Percentiles rank a stretch among this genome's conserved stretches.
These are phyloP conservation scores for Tetrapyrgos nigripes DNA, from an alignment of 1,284 basidiomycete genomes.

Conservation along the genomic window DNA sequence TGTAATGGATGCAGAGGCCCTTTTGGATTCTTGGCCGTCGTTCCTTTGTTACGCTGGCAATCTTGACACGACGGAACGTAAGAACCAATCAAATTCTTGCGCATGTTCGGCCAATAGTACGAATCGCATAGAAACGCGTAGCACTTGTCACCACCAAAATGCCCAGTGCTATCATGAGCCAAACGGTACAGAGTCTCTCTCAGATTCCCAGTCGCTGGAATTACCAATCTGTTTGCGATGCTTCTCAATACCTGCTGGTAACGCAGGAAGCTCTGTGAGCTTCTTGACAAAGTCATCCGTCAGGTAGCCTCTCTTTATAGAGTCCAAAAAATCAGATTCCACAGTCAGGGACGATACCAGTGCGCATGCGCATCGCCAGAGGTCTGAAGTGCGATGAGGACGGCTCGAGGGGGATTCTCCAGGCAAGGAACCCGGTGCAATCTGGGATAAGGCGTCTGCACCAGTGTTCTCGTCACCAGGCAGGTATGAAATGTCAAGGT, in stretches of 20 bases:
- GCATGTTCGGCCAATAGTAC: conserved; percentile 47
- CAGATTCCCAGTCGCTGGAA: too few species aligned
- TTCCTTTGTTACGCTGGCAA: conserved; percentile 40
- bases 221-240: too few species aligned
- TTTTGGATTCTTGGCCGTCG: background rate
- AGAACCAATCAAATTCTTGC: too few species aligned
- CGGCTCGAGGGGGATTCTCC: background rate
- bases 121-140: conserved; percentile 19
- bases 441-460: too few species aligned
- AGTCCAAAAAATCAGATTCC: background rate
- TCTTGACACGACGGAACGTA: conserved; percentile 39
- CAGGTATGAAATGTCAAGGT: conserved; percentile 24
- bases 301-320: background rate
- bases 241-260: too few species aligned
- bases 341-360: background rate
- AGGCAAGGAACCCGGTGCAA: conserved; percentile 23
- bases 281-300: background rate
- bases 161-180: too few species aligned
- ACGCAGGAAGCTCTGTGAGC: too few species aligned
- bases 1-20: too few species aligned
- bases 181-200: too few species aligned
- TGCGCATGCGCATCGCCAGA: background rate
- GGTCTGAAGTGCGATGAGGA: background rate
- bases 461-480: conserved; percentile 24
- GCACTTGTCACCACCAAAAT: too few species aligned